Base-by-base conservation (phyloP, 495 filamentous ascomycete genomes). In the Neurospora discreta region DNA sequence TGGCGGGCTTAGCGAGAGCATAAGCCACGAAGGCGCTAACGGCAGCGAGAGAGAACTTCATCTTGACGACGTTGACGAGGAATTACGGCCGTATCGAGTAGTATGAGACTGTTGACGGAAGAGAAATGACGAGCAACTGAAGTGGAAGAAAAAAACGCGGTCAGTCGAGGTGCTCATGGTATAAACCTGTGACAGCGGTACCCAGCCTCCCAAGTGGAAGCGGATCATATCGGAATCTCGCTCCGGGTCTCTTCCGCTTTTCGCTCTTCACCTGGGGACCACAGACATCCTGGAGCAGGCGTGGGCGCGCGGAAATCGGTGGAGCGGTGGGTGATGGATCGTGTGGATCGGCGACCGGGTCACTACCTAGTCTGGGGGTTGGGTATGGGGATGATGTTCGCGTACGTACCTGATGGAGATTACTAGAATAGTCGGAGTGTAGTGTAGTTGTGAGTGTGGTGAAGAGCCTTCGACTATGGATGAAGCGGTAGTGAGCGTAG, bases 1-100 rank as follows among this genome's bases (percentile, higher is more conserved):
- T 69, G n/a, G 67, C 67, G 67, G 77, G 73, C 74, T 77, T 73
- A 69, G 82, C 84, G 69, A 77, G 74, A 43, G 70, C 84, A 68
- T 77, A 71, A 71, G 82, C 79, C 69, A 80, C 80, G 74, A 86
- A 75, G 71, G 78, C 79, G 73, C 79, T 77, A 65, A 80, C 43
- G 42, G 80, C 69, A 65, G 75, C 70, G 70, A 81, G 30, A 60
- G 78, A 74, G 76, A 77, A 78, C 82, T 85, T 84, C 84, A 86
- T 86, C 71, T 76, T 85, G 80, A 69, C 71, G 72, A 46, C 72
- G 69, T 65, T 70, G 70, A 30, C 15, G 52, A 5, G 26, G 1
- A 5, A 33, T 65, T 65, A 65, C 52, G 52, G 23, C 30, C 15
- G 26, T 33, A 33, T 65, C 52, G 26, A 65, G 2, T 65, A 7